Evolutionary conservation across 2,329 filamentous ascomycete genomes (phyloP), one percentile per base, ranked within the genome.

Genomic region (Moelleriella libera): DNA sequence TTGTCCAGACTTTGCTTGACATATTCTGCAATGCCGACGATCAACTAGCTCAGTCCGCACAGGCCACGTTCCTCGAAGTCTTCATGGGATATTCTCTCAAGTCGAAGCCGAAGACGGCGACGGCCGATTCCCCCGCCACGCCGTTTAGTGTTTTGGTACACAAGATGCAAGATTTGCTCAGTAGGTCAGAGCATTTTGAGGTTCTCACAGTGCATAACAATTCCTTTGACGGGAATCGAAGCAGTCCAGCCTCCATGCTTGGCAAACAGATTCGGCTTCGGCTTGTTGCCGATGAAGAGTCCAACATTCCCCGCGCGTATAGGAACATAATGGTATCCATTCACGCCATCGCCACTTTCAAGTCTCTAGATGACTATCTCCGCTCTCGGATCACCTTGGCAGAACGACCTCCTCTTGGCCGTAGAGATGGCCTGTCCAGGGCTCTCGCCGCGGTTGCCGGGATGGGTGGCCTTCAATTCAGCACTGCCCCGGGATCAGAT

Each of bases 251-350:
- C 1, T 94, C 90, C 1, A 96, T 98, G 89, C 74, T 98, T 5
- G 89, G 88, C 5, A 97, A 97, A 63, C 92, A 98, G 59, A 83
- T 98, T 34, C 80, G 90, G 34, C 75, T 98, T 43, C 89, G 88
- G 56, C 73, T 98, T 34, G 78, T 89, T 39, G 90, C 92, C 1
- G 89, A 94, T 54, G 89, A 94, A 1, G 83, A 89, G 44, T 90
- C 88, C 1, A 86, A 92, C 45, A 92, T 98, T 50, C 92, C 92
- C 14, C 76, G 82, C 37, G 74, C 83, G 0, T 97, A 94, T 60
- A 79, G 86, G 28, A 95, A 90, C 55, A 94, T 98, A 52, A 96
- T 96, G 84, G 92, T 98, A 1, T 94, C 88, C 0, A 98, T 98
- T 49, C 92, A 98, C 62, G 92, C 92, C 12, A 97, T 98, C 58